Evolutionary conservation across 139 green algal species (phyloP).

Genomic region (Chlorella sp.): DNA sequence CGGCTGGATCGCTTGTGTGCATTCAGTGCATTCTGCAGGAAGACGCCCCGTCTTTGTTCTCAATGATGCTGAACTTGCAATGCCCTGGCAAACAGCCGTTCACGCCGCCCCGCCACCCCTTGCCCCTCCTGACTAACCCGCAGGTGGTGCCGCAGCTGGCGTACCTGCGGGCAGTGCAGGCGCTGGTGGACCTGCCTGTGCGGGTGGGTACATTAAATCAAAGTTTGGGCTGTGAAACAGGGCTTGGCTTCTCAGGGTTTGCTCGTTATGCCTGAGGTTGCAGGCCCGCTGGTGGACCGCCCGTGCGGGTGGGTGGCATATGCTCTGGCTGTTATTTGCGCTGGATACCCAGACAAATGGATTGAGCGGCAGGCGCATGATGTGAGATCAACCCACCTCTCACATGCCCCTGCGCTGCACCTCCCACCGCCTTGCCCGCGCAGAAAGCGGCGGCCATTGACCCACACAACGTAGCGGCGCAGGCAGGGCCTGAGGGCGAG

Average conservation of each 20-base stretch:
- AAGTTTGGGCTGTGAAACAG: no score
- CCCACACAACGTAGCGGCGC: constrained; percentile 54
- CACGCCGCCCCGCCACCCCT: no score
- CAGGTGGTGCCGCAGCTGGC: constrained; percentile 72
- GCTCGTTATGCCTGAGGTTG: no score
- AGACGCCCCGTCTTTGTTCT: no score
- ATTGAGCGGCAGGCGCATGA: no score
- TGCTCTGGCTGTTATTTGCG: not conserved
- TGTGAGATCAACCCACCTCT: not conserved
- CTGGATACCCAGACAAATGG: no score
- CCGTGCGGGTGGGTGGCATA: not conserved
- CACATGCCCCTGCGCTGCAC: not conserved
- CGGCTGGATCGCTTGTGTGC: no score
- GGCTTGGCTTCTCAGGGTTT: no score
- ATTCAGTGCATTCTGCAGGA: no score
- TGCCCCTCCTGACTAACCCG: not conserved
- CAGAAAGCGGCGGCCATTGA: constrained; percentile 74
- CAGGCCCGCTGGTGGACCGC: not conserved
- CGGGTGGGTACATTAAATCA: no score
- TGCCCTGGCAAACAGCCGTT: no score
- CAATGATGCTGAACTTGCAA: no score
- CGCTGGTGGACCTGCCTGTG: constrained; percentile 52
- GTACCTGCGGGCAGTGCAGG: constrained; percentile 64
- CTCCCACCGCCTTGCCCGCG: not conserved
- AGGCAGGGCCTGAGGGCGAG: constrained; percentile 49